Base-by-base conservation (phyloP, 2,329 filamentous ascomycete genomes). In the Fusarium tanahbumbuense region DNA sequence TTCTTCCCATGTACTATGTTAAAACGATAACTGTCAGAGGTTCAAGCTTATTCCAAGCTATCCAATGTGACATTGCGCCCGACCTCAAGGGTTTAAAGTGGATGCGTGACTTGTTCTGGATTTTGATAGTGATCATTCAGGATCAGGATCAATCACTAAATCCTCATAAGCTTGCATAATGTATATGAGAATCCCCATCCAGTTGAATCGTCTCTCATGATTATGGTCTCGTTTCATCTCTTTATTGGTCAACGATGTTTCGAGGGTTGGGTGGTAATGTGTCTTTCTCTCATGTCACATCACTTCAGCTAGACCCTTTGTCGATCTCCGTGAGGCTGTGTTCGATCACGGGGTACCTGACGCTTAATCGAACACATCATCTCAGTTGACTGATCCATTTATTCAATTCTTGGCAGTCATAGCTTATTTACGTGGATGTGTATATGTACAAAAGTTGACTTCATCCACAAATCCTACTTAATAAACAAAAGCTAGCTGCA, bases 281-380 rank as follows among this genome's bases (percentile, higher is more conserved):
- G 44, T 37, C 62, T 55, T 46, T 50, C 30, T 55, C 34, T 41
- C 27, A 59, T 70, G 67, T 63, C 64, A 70, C 67, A 53, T 70
- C 61, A 70, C 67, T 46, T 48, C n/a, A 18, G 32, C 40, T 49
- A 42, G 53, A 64, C 46, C 59, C 58, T 60, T 64, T 60, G 64
- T 68, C 59, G 67, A 70, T 64, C 63, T 50, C 32, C 34, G 48
- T 46, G 68, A 71, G 68, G 58, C 68, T 68, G 63, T 64, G 67
- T 64, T 42, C 22, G 34, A 61, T 55, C 48, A 56, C 41, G 44
- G 62, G 55, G 55, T 61, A 62, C 48, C 49, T 55, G 30, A 61
- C 41, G 30, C 45, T 66, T 48, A 45, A 40, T 48, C 48, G 22
- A 49, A 41, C 42, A 25, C 27, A 49, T 42, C 28, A 23, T 42